Evolutionary conservation across 2,329 filamentous ascomycete genomes (phyloP).

Genomic region (Colletotrichum limetticola): DNA sequence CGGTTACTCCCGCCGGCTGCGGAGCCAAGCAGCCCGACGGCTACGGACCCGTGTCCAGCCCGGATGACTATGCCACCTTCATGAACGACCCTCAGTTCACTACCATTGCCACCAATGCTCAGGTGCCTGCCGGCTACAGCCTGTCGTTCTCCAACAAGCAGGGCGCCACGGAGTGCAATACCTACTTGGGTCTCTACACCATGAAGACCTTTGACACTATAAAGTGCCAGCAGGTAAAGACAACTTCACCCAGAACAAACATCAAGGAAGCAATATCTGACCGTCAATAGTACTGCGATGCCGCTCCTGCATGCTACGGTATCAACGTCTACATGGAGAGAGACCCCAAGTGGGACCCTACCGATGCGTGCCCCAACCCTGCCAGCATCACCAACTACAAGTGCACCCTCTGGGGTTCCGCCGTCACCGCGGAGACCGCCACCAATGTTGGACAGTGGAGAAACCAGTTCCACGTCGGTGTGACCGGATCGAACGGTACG

Average conservation of each 20-base stretch:
- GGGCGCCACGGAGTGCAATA: neutral
- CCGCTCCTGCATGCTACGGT: conserved; percentile 14
- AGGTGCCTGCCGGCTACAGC: neutral
- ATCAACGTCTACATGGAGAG: conserved; percentile 29
- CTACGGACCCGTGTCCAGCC: neutral
- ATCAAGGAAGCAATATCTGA: neutral
- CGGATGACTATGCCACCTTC: conserved; percentile 16
- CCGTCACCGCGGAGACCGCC: conserved; percentile 5
- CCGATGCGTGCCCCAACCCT: conserved; percentile 13
- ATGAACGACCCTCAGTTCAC: neutral
- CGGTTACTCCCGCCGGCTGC: neutral
- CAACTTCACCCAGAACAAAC: neutral
- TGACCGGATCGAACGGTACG: conserved; percentile 34
- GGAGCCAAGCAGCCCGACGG: conserved; percentile 6
- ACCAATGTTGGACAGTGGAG: conserved; percentile 32
- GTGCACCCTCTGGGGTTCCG: conserved; percentile 21
- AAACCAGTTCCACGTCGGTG: conserved; percentile 29
- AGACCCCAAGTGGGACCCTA: conserved; percentile 7
- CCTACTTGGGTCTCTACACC: conserved; percentile 12
- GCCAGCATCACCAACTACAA: conserved; percentile 20
- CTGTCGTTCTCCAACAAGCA: neutral
- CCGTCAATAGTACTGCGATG: conserved; percentile 16
- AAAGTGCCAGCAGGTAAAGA: conserved; percentile 24
- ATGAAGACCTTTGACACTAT: conserved; percentile 8
- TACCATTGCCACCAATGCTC: neutral